These are phyloP conservation scores for Lactifluus echinatus DNA, from an alignment of 768 basidiomycete species.

Conservation along the genomic window DNA sequence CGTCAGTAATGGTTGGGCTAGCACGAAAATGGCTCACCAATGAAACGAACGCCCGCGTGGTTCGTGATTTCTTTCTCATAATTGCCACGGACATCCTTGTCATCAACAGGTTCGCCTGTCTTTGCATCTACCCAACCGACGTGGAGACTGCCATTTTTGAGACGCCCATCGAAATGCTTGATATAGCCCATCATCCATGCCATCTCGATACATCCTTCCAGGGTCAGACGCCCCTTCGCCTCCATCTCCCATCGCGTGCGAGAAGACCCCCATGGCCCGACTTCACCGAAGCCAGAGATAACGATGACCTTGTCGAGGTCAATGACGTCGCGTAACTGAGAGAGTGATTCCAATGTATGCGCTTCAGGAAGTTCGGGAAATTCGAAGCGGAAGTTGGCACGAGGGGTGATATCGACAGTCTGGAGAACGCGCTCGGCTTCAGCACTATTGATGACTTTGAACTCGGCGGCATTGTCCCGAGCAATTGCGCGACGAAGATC, in stretches of 20 bases:
- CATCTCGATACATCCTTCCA: slow-evolving; percentile 98
- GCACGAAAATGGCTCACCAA: slow-evolving; percentile 44
- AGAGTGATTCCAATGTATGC: slow-evolving; percentile 64
- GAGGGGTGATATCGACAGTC: slow-evolving; percentile 86
- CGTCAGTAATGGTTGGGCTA: background rate
- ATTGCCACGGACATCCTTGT: slow-evolving; percentile 89
- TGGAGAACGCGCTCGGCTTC: slow-evolving; percentile 91
- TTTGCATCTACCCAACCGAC: slow-evolving; percentile 99
- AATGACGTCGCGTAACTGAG: slow-evolving; percentile 76
- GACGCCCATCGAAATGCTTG: slow-evolving; percentile 96
- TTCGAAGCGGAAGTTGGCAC: slow-evolving; percentile 95
- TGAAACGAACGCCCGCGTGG: slow-evolving; percentile 89
- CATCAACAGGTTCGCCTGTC: slow-evolving; percentile 88
- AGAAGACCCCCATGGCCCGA: slow-evolving; percentile 97
- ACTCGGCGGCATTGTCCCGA: slow-evolving; percentile 92
- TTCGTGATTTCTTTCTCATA: slow-evolving; percentile 91
- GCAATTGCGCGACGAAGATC: slow-evolving; percentile 90
- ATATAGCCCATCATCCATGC: slow-evolving; percentile 99
- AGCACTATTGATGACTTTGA: slow-evolving; percentile 80
- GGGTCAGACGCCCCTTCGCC: slow-evolving; percentile 91
- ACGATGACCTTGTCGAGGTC: slow-evolving; percentile 96
- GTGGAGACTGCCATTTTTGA: slow-evolving; percentile 85
- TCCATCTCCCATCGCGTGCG: slow-evolving; percentile 99
- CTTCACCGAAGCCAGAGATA: slow-evolving; percentile 93
- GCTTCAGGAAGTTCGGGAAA: slow-evolving; percentile 79